Evolutionary conservation across 345 rosid species (phyloP).

Genomic region (Sisymbrium altissimum): DNA sequence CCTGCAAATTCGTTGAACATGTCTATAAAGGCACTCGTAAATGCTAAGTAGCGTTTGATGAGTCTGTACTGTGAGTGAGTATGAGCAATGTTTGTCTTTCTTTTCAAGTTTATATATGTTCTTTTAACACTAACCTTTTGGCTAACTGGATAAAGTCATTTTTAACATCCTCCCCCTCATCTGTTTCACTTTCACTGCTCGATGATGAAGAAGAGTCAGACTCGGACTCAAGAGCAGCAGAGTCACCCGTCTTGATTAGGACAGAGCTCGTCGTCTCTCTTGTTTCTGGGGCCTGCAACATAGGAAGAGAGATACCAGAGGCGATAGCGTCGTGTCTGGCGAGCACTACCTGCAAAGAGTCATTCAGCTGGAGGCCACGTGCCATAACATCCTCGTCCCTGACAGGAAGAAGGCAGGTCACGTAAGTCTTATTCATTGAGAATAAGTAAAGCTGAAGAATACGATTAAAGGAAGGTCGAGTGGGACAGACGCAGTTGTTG

Average conservation of each 20-base stretch:
- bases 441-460: not conserved
- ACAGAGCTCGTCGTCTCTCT: slow-evolving; percentile 31
- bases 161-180: slow-evolving; percentile 63
- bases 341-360: slow-evolving; percentile 66
- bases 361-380: slow-evolving; percentile 84
- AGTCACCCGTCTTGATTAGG: slow-evolving; percentile 27
- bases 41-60: not conserved
- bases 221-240: slow-evolving; percentile 28
- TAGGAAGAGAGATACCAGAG: slow-evolving; percentile 57
- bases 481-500: slow-evolving; percentile 69
- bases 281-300: slow-evolving; percentile 39
- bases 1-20: slow-evolving; percentile 33
- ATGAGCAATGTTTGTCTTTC: no score
- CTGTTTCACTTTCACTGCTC: slow-evolving; percentile 38
- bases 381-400: slow-evolving; percentile 90
- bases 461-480: not conserved
- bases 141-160: slow-evolving; percentile 84
- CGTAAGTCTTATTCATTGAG: not conserved
- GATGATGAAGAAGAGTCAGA: slow-evolving; percentile 40
- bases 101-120: no score
- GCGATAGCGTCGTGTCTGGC: slow-evolving; percentile 83
- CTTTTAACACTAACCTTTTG: slow-evolving; percentile 49
- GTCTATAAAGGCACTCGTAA: not conserved
- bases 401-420: slow-evolving; percentile 27
- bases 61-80: not conserved